Conservation (phyloP, 345 rosid genomes). For the Turritis glabra region DNA sequence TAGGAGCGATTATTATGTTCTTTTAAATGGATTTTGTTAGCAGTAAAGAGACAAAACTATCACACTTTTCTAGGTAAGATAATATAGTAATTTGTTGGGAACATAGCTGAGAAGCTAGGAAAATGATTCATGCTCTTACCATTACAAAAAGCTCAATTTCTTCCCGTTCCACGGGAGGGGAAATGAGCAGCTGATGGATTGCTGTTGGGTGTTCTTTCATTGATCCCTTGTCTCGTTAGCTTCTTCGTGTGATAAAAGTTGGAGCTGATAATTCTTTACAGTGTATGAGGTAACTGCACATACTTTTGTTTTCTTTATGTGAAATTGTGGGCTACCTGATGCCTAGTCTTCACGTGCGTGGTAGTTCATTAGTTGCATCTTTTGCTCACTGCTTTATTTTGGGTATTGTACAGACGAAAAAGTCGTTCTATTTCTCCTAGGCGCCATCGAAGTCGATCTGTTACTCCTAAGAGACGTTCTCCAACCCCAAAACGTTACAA, state of each 20-base stretch:
- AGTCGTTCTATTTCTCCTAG: slow-evolving; percentile 82
- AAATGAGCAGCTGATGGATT: slow-evolving; percentile 82
- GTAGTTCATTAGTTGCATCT: slow-evolving; percentile 28
- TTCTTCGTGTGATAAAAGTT: slow-evolving; percentile 91
- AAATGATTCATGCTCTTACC: slow-evolving; percentile 44
- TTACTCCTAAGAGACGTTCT: slow-evolving; percentile 72
- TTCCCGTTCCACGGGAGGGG: slow-evolving; percentile 55
- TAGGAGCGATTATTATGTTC: not conserved
- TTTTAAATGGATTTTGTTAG: slow-evolving; percentile 4
- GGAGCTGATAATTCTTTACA: slow-evolving; percentile 86
- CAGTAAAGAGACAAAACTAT: not conserved
- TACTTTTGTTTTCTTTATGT: slow-evolving; percentile 48
- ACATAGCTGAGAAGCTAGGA: slow-evolving; percentile 35
- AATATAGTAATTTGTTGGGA: slow-evolving; percentile 16
- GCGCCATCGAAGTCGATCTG: slow-evolving; percentile 66
- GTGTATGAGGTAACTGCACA: slow-evolving; percentile 92
- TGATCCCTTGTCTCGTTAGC: slow-evolving; percentile 82
- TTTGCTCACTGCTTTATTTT: slow-evolving; percentile 48
- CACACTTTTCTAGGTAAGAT: not conserved
- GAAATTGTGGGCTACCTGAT: slow-evolving; percentile 45
- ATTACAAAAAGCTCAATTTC: slow-evolving; percentile 47
- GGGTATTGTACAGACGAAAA: slow-evolving; percentile 68
- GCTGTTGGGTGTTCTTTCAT: slow-evolving; percentile 71
- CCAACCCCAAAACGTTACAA: slow-evolving; percentile 69
- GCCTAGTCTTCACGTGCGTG: slow-evolving; percentile 36